Conservation (phyloP, 2,329 filamentous ascomycete species). For the Chalaropsis ovoidea region DNA sequence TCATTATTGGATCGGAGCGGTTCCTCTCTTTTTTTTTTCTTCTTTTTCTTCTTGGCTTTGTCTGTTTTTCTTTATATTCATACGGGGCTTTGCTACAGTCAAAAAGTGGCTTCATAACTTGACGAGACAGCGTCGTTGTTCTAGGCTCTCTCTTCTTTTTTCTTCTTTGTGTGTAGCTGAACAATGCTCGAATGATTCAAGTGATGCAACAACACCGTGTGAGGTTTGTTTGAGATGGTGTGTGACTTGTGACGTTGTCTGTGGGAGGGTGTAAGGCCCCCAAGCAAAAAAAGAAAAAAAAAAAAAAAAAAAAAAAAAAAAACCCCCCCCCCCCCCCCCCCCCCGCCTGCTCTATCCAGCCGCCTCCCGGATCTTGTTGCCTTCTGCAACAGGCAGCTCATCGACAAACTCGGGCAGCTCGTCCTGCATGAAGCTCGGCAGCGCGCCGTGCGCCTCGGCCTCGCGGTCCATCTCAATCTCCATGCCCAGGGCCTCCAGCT, state of each 20-base stretch:
- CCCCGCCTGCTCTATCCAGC: slow-evolving; percentile 39
- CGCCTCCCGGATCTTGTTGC: slow-evolving; percentile 75
- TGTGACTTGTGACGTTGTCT: not conserved
- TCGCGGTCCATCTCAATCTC: slow-evolving; percentile 80
- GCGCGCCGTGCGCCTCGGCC: slow-evolving; percentile 44
- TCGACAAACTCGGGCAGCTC: slow-evolving; percentile 87
- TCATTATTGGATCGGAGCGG: slow-evolving; percentile 3
- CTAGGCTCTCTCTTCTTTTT: too few species aligned
- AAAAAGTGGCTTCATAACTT: not conserved
- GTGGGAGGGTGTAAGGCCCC: too few species aligned
- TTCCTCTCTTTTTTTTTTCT: not conserved
- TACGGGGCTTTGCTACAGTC: not conserved
- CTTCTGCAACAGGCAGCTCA: slow-evolving; percentile 63
- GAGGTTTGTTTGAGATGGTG: not conserved
- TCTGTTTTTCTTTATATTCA: not conserved
- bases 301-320: not conserved
- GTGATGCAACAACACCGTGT: not conserved
- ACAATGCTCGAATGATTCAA: not conserved
- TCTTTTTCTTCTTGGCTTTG: not conserved
- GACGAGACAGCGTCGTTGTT: too few species aligned
- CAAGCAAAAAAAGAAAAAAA: not conserved
- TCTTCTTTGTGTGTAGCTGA: not conserved
- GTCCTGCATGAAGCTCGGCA: slow-evolving; percentile 83
- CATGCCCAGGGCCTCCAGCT: slow-evolving; percentile 85
- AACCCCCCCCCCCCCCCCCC: not conserved